phyloP scores from a whole-genome alignment of 352 stramenopile genomes.

The Phytophthora aleatoria region DNA sequence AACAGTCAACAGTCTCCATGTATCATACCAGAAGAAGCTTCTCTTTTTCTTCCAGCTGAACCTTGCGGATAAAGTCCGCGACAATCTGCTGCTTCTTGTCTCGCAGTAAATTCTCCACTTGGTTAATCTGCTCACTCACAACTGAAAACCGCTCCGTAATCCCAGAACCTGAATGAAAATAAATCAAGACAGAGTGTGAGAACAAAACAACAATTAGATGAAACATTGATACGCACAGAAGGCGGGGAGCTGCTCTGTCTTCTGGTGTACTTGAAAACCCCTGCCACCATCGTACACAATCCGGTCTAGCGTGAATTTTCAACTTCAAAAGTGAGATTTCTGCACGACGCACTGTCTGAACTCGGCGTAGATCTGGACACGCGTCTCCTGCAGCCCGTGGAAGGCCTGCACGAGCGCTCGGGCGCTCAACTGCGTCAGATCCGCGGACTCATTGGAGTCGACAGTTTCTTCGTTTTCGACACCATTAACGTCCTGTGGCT shows the following conservation, averaged over 20 bases:
- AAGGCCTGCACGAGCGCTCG: constrained; percentile 48
- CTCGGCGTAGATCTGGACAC: constrained; percentile 71
- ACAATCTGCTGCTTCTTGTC: constrained; percentile 45
- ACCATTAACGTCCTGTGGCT: background rate
- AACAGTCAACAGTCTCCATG: background rate
- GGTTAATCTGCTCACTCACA: constrained; percentile 76
- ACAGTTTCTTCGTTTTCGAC: background rate
- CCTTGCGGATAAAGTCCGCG: constrained; percentile 66
- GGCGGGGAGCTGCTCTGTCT: constrained; percentile 56
- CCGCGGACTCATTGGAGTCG: background rate
- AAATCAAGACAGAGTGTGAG: background rate
- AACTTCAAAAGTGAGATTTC: background rate
- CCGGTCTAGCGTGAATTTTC: background rate
- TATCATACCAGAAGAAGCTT: constrained; percentile 71
- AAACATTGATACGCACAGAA: constrained; percentile 54
- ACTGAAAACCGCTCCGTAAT: constrained; percentile 70
- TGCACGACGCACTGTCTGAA: constrained; percentile 55
- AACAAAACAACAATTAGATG: too few relatives aligned
- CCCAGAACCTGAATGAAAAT: constrained; percentile 41
- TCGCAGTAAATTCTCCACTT: constrained; percentile 55
- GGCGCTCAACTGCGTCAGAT: constrained; percentile 16
- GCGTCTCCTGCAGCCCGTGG: constrained; percentile 59
- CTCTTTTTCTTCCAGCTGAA: constrained; percentile 83
- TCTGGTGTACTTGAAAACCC: constrained; percentile 71
- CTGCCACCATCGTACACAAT: constrained; percentile 24